Evolutionary conservation across 352 stramenopile species (phyloP).

Genomic region (Pythium biforme): DNA sequence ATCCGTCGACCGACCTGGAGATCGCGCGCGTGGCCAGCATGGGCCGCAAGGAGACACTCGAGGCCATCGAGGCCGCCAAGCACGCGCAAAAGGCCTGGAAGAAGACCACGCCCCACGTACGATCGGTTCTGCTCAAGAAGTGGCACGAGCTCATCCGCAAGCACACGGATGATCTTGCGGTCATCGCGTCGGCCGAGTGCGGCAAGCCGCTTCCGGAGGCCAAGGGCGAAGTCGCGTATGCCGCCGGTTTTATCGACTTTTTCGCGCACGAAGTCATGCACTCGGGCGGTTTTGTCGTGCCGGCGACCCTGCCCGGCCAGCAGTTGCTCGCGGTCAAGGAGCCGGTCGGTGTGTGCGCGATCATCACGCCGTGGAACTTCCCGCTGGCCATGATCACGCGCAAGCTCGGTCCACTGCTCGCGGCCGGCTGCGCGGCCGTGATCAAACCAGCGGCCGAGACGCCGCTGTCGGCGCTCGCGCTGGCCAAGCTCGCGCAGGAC

Average conservation of each 20-base stretch:
- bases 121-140: constrained; percentile 75
- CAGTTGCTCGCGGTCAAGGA: constrained; percentile 85
- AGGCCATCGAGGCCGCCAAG: constrained; percentile 70
- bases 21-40: constrained; percentile 75
- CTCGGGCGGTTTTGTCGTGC: constrained; percentile 80
- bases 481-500: constrained; percentile 88
- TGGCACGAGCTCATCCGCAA: constrained; percentile 71
- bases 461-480: constrained; percentile 92
- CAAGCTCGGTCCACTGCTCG: constrained; percentile 93
- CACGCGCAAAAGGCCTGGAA: constrained; percentile 70
- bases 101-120: constrained; percentile 57
- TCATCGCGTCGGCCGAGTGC: constrained; percentile 96
- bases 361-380: constrained; percentile 99
- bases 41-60: constrained; percentile 56
- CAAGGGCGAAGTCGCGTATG: constrained; percentile 94
- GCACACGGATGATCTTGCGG: constrained; percentile 75
- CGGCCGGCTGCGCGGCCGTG: constrained; percentile 93
- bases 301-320: constrained; percentile 43
- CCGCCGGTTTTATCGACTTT: constrained; percentile 94
- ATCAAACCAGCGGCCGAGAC: constrained; percentile 97
- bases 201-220: constrained; percentile 96
- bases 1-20: constrained; percentile 76
- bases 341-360: constrained; percentile 92
- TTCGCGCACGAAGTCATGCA: constrained; percentile 95
- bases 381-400: constrained; percentile 97